Evolutionary conservation across 169 alveolate species (phyloP).

Genomic region (Pseudocohnilembus persalinus): DNA sequence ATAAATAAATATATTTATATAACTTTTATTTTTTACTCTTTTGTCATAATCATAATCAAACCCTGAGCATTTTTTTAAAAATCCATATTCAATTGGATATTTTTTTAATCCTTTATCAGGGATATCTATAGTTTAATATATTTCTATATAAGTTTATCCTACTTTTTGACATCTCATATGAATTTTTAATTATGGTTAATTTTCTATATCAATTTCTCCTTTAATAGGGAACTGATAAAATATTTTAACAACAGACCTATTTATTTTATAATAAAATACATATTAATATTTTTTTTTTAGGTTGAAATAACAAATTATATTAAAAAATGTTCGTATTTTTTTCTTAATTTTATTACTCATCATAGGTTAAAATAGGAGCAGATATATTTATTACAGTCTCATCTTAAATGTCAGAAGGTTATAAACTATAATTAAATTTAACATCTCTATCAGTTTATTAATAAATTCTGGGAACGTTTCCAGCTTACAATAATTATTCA

Average conservation of each 20-base stretch:
- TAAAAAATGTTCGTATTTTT: no score
- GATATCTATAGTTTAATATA: background rate
- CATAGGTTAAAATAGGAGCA: background rate
- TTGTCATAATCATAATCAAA: background rate
- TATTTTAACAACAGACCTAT: background rate
- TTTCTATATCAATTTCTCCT: background rate
- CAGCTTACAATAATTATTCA: background rate
- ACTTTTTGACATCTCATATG: background rate
- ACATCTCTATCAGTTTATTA: no score
- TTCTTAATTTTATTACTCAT: no score
- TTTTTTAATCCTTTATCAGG: background rate
- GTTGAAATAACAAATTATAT: no score
- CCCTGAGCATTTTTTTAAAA: background rate
- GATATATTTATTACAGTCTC: background rate
- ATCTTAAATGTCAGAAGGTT: background rate
- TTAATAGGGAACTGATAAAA: background rate
- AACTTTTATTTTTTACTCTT: background rate
- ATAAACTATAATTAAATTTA: no score
- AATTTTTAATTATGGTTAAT: no score
- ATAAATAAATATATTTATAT: no score
- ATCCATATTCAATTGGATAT: background rate
- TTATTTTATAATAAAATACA: no score
- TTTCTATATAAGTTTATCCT: background rate
- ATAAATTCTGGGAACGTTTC: no score
- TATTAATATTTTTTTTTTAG: no score